Evolutionary conservation across 257 asterid species (phyloP).

Genomic region (Hygrophila difformis): DNA sequence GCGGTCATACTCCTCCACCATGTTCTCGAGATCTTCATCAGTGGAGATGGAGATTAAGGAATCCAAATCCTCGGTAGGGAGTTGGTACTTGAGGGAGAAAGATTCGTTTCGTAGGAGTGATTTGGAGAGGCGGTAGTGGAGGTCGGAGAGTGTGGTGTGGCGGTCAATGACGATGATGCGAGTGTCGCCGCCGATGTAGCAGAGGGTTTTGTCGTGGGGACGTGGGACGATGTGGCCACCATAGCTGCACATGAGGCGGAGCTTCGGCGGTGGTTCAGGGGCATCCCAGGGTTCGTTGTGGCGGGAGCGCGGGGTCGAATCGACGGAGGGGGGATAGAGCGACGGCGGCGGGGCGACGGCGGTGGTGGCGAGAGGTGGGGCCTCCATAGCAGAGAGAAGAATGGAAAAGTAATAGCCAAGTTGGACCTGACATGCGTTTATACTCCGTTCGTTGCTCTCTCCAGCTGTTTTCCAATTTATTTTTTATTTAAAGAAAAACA

Average conservation of each 20-base stretch:
- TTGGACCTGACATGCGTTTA: slow-evolving; percentile 20
- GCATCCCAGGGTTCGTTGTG: slow-evolving; percentile 43
- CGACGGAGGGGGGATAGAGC: slow-evolving; percentile 24
- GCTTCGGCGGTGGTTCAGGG: slow-evolving; percentile 33
- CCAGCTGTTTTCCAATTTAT: slow-evolving; percentile 22
- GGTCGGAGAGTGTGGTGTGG: slow-evolving; percentile 38
- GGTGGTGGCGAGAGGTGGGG: slow-evolving; percentile 41
- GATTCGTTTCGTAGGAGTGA: slow-evolving; percentile 35
- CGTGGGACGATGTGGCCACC: slow-evolving; percentile 92
- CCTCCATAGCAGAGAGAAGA: slow-evolving; percentile 47
- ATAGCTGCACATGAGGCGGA: slow-evolving; percentile 92
- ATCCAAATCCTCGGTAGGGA: slow-evolving; percentile 80
- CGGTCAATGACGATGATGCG: slow-evolving; percentile 75
- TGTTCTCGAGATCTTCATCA: slow-evolving; percentile 79
- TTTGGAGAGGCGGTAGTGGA: slow-evolving; percentile 51
- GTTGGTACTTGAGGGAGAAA: slow-evolving; percentile 60
- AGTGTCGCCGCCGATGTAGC: slow-evolving; percentile 84
- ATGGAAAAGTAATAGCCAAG: slow-evolving; percentile 9
- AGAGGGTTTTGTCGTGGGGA: slow-evolving; percentile 76
- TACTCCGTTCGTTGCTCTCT: neutral
- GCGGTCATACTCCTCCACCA: slow-evolving; percentile 87
- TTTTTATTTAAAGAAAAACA: too few species aligned
- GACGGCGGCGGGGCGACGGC: slow-evolving; percentile 18
- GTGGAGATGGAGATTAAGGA: slow-evolving; percentile 70
- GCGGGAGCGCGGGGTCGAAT: slow-evolving; percentile 46